A percentile compares a stretch with the other conserved stretches of the same genome.
phyloP scores from a whole-genome alignment of 768 basidiomycete species.

The Kwoniella newhampshirensis region DNA sequence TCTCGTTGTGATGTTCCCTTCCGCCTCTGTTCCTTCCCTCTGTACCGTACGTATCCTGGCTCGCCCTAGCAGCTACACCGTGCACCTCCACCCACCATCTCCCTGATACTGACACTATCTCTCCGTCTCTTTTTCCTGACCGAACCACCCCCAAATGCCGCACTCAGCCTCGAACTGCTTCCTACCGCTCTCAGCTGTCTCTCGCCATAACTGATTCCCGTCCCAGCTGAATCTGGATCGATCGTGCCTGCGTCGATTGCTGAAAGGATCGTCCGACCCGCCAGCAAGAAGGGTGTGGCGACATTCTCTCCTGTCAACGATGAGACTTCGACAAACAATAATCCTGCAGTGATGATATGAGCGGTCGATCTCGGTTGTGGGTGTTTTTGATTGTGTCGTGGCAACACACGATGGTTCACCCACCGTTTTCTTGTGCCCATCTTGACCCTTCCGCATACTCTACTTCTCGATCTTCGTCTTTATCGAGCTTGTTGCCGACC shows the following conservation, averaged over 20 bases:
- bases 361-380: too few species aligned
- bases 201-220: constrained; percentile 95
- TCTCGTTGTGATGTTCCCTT: too few species aligned
- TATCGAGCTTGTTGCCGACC: constrained; percentile 93
- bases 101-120: constrained; percentile 47
- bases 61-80: constrained; percentile 39
- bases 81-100: constrained; percentile 46
- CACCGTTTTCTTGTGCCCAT: constrained; percentile 96
- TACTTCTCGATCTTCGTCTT: constrained; percentile 88
- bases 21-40: too few species aligned
- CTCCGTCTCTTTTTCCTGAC: constrained; percentile 29
- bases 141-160: constrained; percentile 52
- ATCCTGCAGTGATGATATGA: constrained; percentile 59
- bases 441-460: constrained; percentile 91
- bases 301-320: constrained; percentile 90
- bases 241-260: constrained; percentile 86
- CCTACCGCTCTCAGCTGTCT: constrained; percentile 85
- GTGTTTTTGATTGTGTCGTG: too few species aligned
- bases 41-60: too few species aligned
- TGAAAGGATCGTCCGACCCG: constrained; percentile 81
- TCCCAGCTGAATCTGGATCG: constrained; percentile 91
- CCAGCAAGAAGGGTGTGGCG: constrained; percentile 76
- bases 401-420: constrained; percentile 13
- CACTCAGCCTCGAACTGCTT: constrained; percentile 83
- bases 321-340: constrained; percentile 91